Base-by-base conservation (phyloP, 148 eudicot species). In the Limonium bicolor region DNA sequence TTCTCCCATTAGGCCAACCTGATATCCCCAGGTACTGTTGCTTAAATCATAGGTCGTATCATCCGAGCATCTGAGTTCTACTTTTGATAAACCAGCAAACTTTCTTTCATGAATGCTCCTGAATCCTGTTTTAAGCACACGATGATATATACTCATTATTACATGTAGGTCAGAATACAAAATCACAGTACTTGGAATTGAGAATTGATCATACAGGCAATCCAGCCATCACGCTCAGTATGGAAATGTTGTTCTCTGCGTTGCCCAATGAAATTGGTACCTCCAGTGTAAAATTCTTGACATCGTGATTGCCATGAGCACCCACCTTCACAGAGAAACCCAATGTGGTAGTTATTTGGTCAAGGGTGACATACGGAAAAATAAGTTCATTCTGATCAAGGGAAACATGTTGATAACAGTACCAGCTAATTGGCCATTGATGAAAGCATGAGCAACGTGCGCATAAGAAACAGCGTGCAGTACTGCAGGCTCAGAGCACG, bases 1-100 rank as follows among this genome's bases (percentile, higher is more conserved):
- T 47, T 73, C 78, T 52, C 79, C 78, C 17, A 46, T 21, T 42
- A 72, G 34, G 37, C 78, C 78, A 57, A 73, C 74, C 74, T 73
- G 47, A 54, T 73, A 69, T 41, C 69, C 74, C 68, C 71, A 69
- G 3, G 68, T 50, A 40, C 39, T 44, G 23, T 62, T 54, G 3
- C 34, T 46, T 36, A 69, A 47, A 55, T 58, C 50, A 44, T 65
- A 54, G n/a, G 28, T 15, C 11, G 35, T 29, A 47, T 37, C 28
- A 7, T 47, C 55, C 9, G 36, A 43, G 44, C 72, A 65, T 32
- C 32, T 56, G 37, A 69, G 54, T 20, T 16, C 51, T 48, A 72
- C 73, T 27, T 48, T 35, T 20, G 58, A 51, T 28, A 65, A 36
- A 16, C 79, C 79, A 8, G 75, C 56, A 54, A 54, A 61, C 39